Evolutionary conservation across 345 rosid species (phyloP).

Genomic region (Rhodamnia rubescens): DNA sequence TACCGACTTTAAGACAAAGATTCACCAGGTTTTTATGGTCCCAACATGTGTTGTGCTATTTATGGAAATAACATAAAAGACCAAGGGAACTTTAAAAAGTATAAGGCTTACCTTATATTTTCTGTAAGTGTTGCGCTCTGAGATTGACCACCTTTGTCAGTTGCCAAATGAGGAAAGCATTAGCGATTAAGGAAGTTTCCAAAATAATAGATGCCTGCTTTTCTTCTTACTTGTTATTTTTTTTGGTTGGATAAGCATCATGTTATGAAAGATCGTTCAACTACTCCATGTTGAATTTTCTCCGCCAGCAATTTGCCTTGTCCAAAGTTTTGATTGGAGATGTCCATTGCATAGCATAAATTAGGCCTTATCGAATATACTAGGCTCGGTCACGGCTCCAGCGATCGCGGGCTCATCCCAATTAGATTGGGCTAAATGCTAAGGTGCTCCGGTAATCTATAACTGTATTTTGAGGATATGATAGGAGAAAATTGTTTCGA

Average conservation of each 20-base stretch:
- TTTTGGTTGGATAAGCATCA: neutral
- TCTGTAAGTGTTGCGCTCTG: neutral
- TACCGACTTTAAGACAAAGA: neutral
- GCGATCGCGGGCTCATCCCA: fast-evolving
- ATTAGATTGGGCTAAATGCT: neutral
- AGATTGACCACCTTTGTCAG: neutral
- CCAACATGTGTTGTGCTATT: neutral
- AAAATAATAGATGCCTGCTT: neutral
- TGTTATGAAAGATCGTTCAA: neutral
- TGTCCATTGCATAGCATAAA: neutral
- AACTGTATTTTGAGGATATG: too few relatives aligned
- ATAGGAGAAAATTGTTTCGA: neutral
- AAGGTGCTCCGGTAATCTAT: too few relatives aligned
- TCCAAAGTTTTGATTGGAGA: neutral
- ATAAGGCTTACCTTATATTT: neutral
- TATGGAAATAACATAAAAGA: neutral
- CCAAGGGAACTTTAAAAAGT: neutral
- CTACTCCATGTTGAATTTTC: neutral
- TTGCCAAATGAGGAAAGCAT: neutral
- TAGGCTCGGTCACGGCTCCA: fast-evolving
- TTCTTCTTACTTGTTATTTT: neutral
- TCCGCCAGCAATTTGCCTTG: neutral
- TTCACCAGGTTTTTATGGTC: neutral
- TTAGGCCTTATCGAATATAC: neutral
- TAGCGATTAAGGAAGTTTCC: neutral